Conservation (phyloP, 148 eudicot genomes). For the Vaccinium corymbosum region DNA sequence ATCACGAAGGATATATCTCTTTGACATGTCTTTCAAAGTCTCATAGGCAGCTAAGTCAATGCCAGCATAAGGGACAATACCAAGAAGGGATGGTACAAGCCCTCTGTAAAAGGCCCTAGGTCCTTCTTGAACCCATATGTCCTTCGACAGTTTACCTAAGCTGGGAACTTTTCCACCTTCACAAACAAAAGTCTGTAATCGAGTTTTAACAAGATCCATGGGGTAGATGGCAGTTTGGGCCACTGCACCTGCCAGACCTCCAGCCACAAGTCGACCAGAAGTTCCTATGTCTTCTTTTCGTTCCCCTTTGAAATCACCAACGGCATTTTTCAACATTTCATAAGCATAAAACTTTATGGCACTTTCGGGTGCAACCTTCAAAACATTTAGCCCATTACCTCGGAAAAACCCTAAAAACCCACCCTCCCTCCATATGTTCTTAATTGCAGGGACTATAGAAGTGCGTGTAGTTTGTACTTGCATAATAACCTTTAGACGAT, state of each 20-base stretch:
- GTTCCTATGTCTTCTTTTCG: slow-evolving; percentile 68
- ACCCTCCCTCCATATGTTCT: slow-evolving; percentile 80
- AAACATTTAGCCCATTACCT: slow-evolving; percentile 84
- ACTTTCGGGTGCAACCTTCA: slow-evolving; percentile 96
- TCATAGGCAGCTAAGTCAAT: slow-evolving; percentile 94
- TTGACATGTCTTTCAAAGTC: slow-evolving; percentile 80
- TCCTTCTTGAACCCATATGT: slow-evolving; percentile 87
- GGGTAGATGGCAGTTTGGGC: slow-evolving; percentile 96
- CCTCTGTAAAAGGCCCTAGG: slow-evolving; percentile 88
- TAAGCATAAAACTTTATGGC: slow-evolving; percentile 88
- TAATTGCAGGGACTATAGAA: slow-evolving; percentile 52
- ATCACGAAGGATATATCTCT: slow-evolving; percentile 57
- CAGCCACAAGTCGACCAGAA: slow-evolving; percentile 71
- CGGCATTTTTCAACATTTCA: slow-evolving; percentile 69
- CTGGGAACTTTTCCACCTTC: slow-evolving; percentile 62
- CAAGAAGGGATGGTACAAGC: slow-evolving; percentile 81
- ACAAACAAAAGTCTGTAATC: slow-evolving; percentile 70
- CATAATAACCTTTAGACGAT: slow-evolving; percentile 75
- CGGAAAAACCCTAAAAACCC: slow-evolving; percentile 74
- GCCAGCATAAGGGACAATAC: slow-evolving; percentile 93
- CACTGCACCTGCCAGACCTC: slow-evolving; percentile 92
- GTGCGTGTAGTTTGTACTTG: slow-evolving; percentile 74
- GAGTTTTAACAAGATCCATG: slow-evolving; percentile 89
- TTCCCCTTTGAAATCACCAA: slow-evolving; percentile 60
- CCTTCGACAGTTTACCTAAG: slow-evolving; percentile 60